Conservation (phyloP, 106 monocot genomes). For the Acorus calamus region DNA sequence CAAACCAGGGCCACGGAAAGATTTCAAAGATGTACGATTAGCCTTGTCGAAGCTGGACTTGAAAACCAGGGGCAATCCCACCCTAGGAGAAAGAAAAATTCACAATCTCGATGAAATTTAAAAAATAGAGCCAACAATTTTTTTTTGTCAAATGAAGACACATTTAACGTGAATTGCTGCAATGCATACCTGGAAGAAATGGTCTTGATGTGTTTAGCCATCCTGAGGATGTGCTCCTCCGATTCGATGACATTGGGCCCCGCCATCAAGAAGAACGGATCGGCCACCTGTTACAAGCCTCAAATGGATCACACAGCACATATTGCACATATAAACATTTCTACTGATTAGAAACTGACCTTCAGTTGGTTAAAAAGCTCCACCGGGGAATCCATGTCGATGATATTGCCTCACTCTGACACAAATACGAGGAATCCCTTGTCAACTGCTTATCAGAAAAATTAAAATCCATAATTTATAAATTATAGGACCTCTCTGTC, state of each 20-base stretch:
- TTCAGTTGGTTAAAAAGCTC: constrained; percentile 57
- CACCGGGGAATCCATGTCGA: constrained; percentile 27
- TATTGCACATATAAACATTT: neutral
- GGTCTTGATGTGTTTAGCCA: constrained; percentile 67
- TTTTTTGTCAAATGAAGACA: neutral
- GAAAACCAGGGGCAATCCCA: constrained; percentile 77
- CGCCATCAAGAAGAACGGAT: constrained; percentile 86
- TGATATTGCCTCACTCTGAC: too few species aligned
- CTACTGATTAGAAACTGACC: constrained; percentile 16
- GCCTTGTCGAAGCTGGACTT: constrained; percentile 99
- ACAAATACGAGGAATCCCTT: too few species aligned
- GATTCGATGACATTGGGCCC: constrained; percentile 98
- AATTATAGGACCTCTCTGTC: too few species aligned
- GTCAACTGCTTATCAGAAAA: too few species aligned
- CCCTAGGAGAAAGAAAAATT: constrained; percentile 24
- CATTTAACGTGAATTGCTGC: too few species aligned
- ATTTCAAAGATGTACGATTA: constrained; percentile 88
- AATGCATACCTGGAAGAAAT: constrained; percentile 54
- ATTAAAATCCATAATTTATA: too few species aligned
- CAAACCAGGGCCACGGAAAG: constrained; percentile 87
- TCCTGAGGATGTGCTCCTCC: constrained; percentile 81
- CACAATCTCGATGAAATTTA: neutral
- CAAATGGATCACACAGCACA: neutral
- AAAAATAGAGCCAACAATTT: neutral
- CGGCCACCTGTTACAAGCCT: constrained; percentile 38